Percentiles rank a stretch among this genome's conserved stretches.
Evolutionary conservation across 495 filamentous ascomycete species (phyloP).

Genomic region (Talaromyces adpressus): DNA sequence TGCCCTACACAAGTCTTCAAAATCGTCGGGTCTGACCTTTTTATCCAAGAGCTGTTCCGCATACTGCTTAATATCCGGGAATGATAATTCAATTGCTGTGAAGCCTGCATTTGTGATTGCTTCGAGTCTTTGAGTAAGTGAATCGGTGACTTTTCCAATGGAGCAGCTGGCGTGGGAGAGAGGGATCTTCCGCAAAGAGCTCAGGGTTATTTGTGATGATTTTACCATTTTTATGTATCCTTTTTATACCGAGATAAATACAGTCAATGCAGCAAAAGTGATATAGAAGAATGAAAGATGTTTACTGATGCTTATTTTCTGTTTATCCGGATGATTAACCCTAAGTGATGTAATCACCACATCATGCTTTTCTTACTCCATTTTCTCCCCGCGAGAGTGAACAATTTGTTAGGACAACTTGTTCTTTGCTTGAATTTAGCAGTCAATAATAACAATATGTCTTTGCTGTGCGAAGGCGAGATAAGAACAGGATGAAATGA

Average conservation of each 20-base stretch:
- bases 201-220: constrained; percentile 11
- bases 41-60: constrained; percentile 42
- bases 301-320: not conserved
- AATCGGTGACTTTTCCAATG: constrained; percentile 47
- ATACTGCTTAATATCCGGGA: constrained; percentile 67
- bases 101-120: constrained; percentile 64
- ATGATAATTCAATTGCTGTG: constrained; percentile 64
- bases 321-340: not conserved
- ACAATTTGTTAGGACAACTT: not conserved
- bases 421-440: not conserved
- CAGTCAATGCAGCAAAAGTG: not conserved
- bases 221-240: constrained; percentile 16
- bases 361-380: not conserved
- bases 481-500: not conserved
- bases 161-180: constrained; percentile 60
- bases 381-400: not conserved
- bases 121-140: constrained; percentile 56
- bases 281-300: not conserved
- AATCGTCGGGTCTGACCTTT: constrained; percentile 49
- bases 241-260: too few species aligned
- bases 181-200: constrained; percentile 43
- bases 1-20: constrained; percentile 42
- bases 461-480: not conserved
- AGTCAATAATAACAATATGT: too few species aligned
- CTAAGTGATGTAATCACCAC: constrained; percentile 3